phyloP scores from a whole-genome alignment of 768 basidiomycete species.

The Russula compacta region DNA sequence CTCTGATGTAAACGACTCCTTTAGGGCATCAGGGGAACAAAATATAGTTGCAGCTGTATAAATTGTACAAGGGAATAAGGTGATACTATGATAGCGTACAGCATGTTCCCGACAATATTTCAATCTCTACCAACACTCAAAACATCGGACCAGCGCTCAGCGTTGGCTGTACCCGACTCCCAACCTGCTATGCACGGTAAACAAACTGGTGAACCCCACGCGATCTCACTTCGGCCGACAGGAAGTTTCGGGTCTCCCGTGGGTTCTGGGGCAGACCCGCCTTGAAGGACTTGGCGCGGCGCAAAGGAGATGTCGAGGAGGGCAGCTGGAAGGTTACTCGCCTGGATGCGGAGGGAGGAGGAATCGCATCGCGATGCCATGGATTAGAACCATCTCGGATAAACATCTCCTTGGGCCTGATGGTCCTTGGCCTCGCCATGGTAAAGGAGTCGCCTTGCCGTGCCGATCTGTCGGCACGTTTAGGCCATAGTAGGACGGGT shows the following conservation, averaged over 20 bases:
- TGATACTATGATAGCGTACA: not conserved
- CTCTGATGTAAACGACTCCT: too few relatives aligned
- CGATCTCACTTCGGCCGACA: too few relatives aligned
- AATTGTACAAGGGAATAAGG: too few relatives aligned
- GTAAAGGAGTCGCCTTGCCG: not conserved
- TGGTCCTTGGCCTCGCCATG: not conserved
- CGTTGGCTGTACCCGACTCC: not conserved
- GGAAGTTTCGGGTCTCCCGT: not conserved
- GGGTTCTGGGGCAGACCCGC: not conserved
- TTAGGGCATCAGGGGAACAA: too few relatives aligned
- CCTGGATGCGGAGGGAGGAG: not conserved
- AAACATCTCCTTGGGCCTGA: not conserved
- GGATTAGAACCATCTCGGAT: not conserved
- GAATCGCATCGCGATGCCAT: not conserved
- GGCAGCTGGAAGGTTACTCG: not conserved
- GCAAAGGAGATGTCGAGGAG: not conserved
- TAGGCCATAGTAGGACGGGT: not conserved
- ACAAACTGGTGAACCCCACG: too few relatives aligned
- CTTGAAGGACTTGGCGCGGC: not conserved
- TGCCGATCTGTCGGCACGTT: not conserved
- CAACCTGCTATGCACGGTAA: too few relatives aligned
- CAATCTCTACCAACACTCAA: not conserved
- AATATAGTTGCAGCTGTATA: too few relatives aligned
- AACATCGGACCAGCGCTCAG: not conserved
- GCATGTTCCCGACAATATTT: not conserved